Percentiles rank a stretch among this genome's conserved stretches.
phyloP scores from a whole-genome alignment of 1,139 yeast genomes.

The Saccharomyces hybrid region DNA sequence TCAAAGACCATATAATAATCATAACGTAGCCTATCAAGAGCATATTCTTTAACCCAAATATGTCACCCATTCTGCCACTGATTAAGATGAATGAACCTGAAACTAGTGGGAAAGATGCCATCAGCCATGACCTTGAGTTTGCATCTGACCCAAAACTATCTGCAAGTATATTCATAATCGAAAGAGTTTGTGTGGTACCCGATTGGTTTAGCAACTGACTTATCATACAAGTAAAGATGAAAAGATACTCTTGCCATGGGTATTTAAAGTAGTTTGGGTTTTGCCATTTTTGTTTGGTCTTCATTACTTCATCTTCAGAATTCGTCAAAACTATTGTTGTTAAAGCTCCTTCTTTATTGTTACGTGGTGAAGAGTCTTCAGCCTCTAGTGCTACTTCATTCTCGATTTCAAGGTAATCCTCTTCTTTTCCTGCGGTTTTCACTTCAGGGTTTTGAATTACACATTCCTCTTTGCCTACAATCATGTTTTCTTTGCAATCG shows the following conservation, averaged over 20 bases:
- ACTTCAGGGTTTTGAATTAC: neutral
- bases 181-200: conserved; percentile 30
- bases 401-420: neutral
- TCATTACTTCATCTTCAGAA: neutral
- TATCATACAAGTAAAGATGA: conserved; percentile 35
- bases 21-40: conserved; percentile 42
- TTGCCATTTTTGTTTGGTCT: conserved; percentile 15
- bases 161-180: conserved; percentile 31
- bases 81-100: conserved; percentile 49
- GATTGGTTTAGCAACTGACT: conserved; percentile 35
- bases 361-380: neutral
- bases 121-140: conserved; percentile 42
- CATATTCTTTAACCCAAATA: conserved; percentile 43
- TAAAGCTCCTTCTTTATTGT: neutral
- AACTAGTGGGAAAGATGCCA: conserved; percentile 51
- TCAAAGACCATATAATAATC: conserved; percentile 39
- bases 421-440: neutral
- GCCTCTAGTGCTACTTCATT: neutral
- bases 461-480: too few relatives aligned
- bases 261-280: conserved; percentile 18
- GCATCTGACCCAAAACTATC: conserved; percentile 24
- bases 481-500: too few relatives aligned
- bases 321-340: neutral
- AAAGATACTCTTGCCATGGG: conserved; percentile 27
- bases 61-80: conserved; percentile 48